phyloP scores from a whole-genome alignment of 2,329 filamentous ascomycete genomes.

The Fusarium scirpi region DNA sequence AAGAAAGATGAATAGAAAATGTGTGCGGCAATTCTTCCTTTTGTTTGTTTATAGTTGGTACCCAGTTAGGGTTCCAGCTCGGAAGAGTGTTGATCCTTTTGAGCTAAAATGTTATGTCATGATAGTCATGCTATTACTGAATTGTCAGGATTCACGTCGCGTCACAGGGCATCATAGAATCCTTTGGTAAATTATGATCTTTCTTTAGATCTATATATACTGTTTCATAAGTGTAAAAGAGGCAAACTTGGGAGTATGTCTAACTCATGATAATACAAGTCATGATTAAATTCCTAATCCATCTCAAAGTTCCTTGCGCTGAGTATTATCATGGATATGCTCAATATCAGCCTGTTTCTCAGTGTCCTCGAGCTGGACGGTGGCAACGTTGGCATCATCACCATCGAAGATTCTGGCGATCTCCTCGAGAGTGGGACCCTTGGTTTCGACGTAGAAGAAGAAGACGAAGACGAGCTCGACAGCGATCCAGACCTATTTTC shows the following conservation, averaged over 20 bases:
- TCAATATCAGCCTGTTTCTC: conserved; percentile 24
- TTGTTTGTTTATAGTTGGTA: neutral
- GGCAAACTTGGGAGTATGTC: neutral
- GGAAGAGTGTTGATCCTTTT: conserved; percentile 14
- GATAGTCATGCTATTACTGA: neutral
- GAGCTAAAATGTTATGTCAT: neutral
- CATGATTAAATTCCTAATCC: neutral
- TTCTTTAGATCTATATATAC: neutral
- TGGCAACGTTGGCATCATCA: conserved; percentile 58
- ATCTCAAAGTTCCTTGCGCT: conserved; percentile 8
- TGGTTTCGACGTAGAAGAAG: conserved; percentile 77
- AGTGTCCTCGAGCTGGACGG: neutral
- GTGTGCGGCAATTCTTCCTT: conserved; percentile 4
- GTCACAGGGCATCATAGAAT: neutral
- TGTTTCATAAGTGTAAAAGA: neutral
- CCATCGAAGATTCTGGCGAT: conserved; percentile 76
- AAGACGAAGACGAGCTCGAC: conserved; percentile 70
- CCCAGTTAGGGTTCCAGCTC: neutral
- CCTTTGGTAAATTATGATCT: neutral
- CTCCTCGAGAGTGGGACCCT: conserved; percentile 74
- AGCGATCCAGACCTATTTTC: conserved; percentile 12
- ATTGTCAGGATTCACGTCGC: neutral
- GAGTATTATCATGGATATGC: neutral
- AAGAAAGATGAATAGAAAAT: neutral
- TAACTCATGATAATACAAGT: neutral